Conservation (phyloP, 768 basidiomycete species). For the Antrodiella citrinella region DNA sequence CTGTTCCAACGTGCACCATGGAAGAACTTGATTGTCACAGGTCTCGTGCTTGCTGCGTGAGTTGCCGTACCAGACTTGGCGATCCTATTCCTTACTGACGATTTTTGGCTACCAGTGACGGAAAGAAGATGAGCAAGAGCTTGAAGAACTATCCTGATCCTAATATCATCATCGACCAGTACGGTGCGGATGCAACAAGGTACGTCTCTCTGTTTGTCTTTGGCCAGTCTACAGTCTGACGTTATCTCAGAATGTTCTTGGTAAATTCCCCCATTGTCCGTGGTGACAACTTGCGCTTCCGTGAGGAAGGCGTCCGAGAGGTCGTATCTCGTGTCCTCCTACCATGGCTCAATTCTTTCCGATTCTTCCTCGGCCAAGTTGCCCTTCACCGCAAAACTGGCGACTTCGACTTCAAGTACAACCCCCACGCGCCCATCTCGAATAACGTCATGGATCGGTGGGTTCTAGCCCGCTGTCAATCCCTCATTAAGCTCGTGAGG, state of each 20-base stretch:
- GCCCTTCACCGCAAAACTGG: slow-evolving; percentile 77
- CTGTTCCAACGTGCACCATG: slow-evolving; percentile 91
- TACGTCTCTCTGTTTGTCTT: slow-evolving; percentile 25
- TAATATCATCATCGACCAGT: slow-evolving; percentile 78
- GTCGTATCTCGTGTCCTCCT: slow-evolving; percentile 94
- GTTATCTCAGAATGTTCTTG: slow-evolving; percentile 73
- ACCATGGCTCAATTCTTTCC: slow-evolving; percentile 98
- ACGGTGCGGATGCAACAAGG: slow-evolving; percentile 95
- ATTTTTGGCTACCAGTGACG: slow-evolving; percentile 51
- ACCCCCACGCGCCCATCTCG: slow-evolving; percentile 76
- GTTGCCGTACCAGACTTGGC: too few species aligned
- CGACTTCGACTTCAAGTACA: slow-evolving; percentile 74
- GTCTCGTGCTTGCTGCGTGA: slow-evolving; percentile 90
- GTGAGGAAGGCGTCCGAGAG: slow-evolving; percentile 96
- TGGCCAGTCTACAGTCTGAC: neutral
- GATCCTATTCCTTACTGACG: neutral
- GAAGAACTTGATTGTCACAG: slow-evolving; percentile 96
- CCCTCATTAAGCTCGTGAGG: slow-evolving; percentile 83
- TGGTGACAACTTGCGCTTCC: slow-evolving; percentile 95
- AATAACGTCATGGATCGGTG: slow-evolving; percentile 97
- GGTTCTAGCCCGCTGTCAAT: slow-evolving; percentile 98
- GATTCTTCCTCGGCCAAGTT: slow-evolving; percentile 97
- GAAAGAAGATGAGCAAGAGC: slow-evolving; percentile 99
- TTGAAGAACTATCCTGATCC: slow-evolving; percentile 96
- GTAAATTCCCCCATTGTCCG: slow-evolving; percentile 99